Percentiles rank a stretch among this genome's conserved stretches.
Evolutionary conservation across 1,284 basidiomycete species (phyloP).

Genomic region (Pseudozyma flocculosa): DNA sequence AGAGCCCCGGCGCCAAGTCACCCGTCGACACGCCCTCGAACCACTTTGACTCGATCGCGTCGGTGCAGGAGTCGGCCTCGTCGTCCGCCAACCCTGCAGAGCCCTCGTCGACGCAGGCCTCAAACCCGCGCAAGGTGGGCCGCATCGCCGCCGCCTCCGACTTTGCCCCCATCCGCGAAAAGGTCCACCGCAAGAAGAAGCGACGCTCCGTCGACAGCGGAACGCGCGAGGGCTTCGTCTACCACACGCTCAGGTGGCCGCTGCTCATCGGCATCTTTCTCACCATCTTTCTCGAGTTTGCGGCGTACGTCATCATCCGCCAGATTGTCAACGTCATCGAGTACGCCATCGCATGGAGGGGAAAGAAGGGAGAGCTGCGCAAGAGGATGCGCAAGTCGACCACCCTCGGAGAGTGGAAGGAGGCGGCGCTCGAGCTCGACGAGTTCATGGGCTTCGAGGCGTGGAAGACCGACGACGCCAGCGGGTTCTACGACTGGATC

Average conservation of each 20-base stretch:
- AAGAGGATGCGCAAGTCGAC: constrained; percentile 72
- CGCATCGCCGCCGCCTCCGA: constrained; percentile 50
- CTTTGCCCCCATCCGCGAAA: constrained; percentile 56
- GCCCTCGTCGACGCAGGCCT: constrained; percentile 20
- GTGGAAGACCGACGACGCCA: constrained; percentile 52
- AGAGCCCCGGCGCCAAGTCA: constrained; percentile 3
- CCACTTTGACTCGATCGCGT: neutral
- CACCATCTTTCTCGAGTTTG: constrained; percentile 82
- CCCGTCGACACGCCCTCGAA: neutral
- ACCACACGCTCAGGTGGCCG: constrained; percentile 47
- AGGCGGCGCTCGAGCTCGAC: constrained; percentile 76
- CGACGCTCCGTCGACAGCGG: constrained; percentile 33
- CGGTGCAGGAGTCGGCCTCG: neutral
- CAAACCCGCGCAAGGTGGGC: constrained; percentile 39
- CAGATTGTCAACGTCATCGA: constrained; percentile 69
- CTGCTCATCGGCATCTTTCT: constrained; percentile 72
- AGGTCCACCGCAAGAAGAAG: constrained; percentile 19
- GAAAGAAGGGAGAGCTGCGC: constrained; percentile 75
- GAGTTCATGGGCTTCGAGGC: constrained; percentile 57
- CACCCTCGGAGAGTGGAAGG: constrained; percentile 78
- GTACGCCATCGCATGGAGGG: constrained; percentile 67
- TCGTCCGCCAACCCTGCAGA: constrained; percentile 8
- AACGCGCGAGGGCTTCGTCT: constrained; percentile 50
- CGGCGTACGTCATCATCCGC: constrained; percentile 77
- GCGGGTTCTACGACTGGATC: constrained; percentile 56